Base-by-base conservation (phyloP, 345 rosid genomes). In the Pugionium cornutum region DNA sequence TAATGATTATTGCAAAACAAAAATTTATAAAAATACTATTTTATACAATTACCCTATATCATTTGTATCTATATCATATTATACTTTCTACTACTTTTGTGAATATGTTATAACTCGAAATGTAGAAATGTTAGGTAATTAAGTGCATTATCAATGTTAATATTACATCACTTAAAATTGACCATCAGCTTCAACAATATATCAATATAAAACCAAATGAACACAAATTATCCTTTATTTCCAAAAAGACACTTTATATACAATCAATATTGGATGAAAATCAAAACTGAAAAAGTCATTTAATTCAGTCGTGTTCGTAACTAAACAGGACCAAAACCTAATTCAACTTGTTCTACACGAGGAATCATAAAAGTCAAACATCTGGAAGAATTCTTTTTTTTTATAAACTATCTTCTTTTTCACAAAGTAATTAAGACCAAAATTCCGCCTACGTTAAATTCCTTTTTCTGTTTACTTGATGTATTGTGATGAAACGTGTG, bases 401-500 rank as follows among this genome's bases (percentile, higher is more conserved):
- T 18, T 18, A 18, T n/a, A 18, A 18, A 18, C 18, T 18, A 18
- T 18, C 0, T 18, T 18, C 18, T 18, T 18, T 18, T 36, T 27
- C 42, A 27, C 37, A 7, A 50, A 7, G 27, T 32, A 27, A 32
- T 18, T 18, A 18, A 18, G 18, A 46, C 40, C 41, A 49, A 18
- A 43, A 27, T 11, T 29, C 52, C 5, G 41, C 39, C 1, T 10
- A 58, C 61, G 61, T 43, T 43, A 62, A 46, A 37, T 4, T 18
- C 18, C 18, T 18, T 18, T 18, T 18, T 18, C 18, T 18, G 18
- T 18, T 18, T 18, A 56, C 61, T 45, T 10, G 18, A 52, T 42
- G 68, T 9, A 62, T 53, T 7, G 48, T 32, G 58, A 9, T 40
- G 71, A 66, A 41, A 72, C 76, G 71, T 72, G 76, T 72, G 62